Base-by-base conservation (phyloP, 441 rosid species). In the Oxalis stricta region DNA sequence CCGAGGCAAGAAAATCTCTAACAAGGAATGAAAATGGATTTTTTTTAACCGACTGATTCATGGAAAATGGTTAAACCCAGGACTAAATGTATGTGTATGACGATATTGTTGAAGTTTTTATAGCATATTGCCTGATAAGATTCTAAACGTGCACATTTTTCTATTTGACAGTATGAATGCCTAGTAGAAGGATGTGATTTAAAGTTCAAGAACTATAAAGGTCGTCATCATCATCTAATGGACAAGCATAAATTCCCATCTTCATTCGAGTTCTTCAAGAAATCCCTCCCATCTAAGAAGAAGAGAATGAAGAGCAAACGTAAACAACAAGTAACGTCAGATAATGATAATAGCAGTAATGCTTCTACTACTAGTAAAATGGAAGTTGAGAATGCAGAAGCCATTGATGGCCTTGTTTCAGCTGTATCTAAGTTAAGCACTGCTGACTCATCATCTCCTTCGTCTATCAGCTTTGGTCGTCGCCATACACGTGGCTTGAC, bases 201-300 rank as follows among this genome's bases (percentile, higher is more conserved):
- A 64, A 85, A 78, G 68, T 82, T 82, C 65, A 80, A 80, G 68
- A 75, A 43, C 57, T 71, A 80, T 65, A 82, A 76, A 61, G 60
- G 75, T 34, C 66, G 98, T 66, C 86, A 78, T 38, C 89, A 69
- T 19, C 98, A 85, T 69, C 68, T 89, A 43, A 59, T 77, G 28
- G 98, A 85, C 70, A 89, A 78, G 63, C 98, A 89, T 60, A 85
- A 80, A 59, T 89, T 85, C 56, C 94, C 96, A 16, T 60, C 71
- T 36, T 73, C 98, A 2, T 89, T 80, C 33, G 84, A 80, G 58
- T 82, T 89, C 72, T 78, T 77, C 55, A 80, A 82, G 68, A 82
- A 55, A 59, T 54, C 77, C 18, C 77, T 44, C 19, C 71, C 62
- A 55, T 89, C 98, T 41, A 85, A 67, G 76, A 85, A 80, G 60